These are phyloP conservation scores for Sherardia arvensis DNA, from an alignment of 257 asterid genomes.

Conservation along the genomic window DNA sequence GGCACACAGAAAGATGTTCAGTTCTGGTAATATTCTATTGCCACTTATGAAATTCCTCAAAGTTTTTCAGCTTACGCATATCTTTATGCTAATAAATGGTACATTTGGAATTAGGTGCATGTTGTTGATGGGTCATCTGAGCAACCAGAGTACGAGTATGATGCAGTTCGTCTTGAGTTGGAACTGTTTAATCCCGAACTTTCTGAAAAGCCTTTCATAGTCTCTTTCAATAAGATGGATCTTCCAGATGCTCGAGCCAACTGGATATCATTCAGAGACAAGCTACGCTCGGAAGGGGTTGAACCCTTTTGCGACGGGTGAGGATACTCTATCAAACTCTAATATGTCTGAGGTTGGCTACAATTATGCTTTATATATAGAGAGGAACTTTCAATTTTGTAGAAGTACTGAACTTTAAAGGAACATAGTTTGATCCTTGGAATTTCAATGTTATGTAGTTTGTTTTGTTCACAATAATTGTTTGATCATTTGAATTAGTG, in stretches of 20 bases:
- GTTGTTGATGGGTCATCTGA: conserved; percentile 87
- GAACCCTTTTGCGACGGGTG: conserved; percentile 74
- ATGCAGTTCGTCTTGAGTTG: conserved; percentile 95
- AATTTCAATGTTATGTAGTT: too few relatives aligned
- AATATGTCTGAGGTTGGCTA: too few relatives aligned
- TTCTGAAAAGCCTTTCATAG: conserved; percentile 73
- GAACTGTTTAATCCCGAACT: conserved; percentile 96
- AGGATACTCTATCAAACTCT: too few relatives aligned
- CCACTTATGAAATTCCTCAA: neutral
- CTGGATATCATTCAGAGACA: conserved; percentile 63
- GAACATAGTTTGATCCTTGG: too few relatives aligned
- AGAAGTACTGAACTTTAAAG: too few relatives aligned
- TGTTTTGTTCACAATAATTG: too few relatives aligned
- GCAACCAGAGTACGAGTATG: conserved; percentile 89
- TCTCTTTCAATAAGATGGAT: conserved; percentile 91
- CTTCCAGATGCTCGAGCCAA: conserved; percentile 76
- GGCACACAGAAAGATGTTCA: conserved; percentile 90
- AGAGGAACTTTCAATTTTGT: too few relatives aligned
- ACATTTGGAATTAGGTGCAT: conserved; percentile 50
- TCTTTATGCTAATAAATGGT: conserved; percentile 19
- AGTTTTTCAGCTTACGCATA: neutral
- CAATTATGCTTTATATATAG: too few relatives aligned
- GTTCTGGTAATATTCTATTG: conserved; percentile 53
- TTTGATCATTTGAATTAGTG: too few relatives aligned
- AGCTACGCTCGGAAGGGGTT: conserved; percentile 50